phyloP scores from a whole-genome alignment of 306 rosid species.

The Citrullus colocynthis region DNA sequence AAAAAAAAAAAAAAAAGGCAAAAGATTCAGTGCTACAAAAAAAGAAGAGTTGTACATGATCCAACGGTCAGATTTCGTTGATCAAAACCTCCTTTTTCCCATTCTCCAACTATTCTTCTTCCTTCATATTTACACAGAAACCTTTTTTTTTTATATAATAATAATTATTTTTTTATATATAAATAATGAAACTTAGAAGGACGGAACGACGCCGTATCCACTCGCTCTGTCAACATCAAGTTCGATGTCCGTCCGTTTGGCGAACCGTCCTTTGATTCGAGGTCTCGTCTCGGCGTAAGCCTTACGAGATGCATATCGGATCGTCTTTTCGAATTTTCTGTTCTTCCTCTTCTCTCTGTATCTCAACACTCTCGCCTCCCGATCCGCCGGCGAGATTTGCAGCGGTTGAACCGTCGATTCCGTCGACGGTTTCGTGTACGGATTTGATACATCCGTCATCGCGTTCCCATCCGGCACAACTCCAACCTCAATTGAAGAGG shows the following conservation, averaged over 20 bases:
- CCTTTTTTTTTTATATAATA: neutral
- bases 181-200: conserved; percentile 18
- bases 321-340: conserved; percentile 89
- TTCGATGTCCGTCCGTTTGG: conserved; percentile 49
- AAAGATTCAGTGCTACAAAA: conserved; percentile 1
- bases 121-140: neutral
- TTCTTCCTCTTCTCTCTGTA: conserved; percentile 97
- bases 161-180: neutral
- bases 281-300: conserved; percentile 96
- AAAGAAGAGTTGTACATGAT: neutral
- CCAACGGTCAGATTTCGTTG: conserved; percentile 3
- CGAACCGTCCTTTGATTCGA: conserved; percentile 90
- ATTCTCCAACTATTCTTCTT: neutral
- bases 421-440: conserved; percentile 19
- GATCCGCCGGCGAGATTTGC: conserved; percentile 58
- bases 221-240: conserved; percentile 34
- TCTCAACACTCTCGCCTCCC: conserved; percentile 91
- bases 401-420: conserved; percentile 22
- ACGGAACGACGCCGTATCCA: conserved; percentile 86
- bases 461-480: conserved; percentile 68
- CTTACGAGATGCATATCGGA: conserved; percentile 85
- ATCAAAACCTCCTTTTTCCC: neutral
- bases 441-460: conserved; percentile 40
- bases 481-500: conserved; percentile 73
- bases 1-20: neutral